Percentiles rank a stretch among this genome's conserved stretches.
These are phyloP conservation scores for Tripterygium wilfordii DNA, from an alignment of 177 flowering plant genomes.

Conservation along the genomic window DNA sequence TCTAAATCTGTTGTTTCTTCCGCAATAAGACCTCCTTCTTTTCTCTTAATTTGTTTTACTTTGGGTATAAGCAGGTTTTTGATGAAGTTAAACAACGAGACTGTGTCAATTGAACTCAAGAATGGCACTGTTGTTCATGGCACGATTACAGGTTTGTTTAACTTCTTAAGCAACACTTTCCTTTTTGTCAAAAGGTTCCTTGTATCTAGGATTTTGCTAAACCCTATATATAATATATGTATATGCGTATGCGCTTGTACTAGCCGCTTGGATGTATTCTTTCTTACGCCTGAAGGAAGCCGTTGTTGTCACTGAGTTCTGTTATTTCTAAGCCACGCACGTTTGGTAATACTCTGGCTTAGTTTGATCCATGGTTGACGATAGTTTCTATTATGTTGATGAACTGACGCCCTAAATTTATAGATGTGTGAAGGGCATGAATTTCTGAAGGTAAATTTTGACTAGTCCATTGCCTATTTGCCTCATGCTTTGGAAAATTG, in stretches of 20 bases:
- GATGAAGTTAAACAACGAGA: conserved; percentile 90
- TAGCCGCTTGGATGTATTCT: not conserved
- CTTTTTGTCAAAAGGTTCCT: not conserved
- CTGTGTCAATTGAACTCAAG: conserved; percentile 81
- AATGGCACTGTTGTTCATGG: conserved; percentile 87
- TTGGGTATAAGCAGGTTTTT: conserved; percentile 39
- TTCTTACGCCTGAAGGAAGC: too few relatives aligned
- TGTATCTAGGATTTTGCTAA: conserved; percentile 1
- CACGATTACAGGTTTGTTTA: conserved; percentile 52
- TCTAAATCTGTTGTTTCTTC: not conserved
- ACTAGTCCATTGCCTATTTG: too few relatives aligned
- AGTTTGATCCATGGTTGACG: too few relatives aligned
- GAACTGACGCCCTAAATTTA: too few relatives aligned
- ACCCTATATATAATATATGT: not conserved
- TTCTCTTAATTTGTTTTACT: not conserved
- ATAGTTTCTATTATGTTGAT: too few relatives aligned
- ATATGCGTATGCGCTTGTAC: not conserved
- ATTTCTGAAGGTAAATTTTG: too few relatives aligned
- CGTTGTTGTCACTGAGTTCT: too few relatives aligned
- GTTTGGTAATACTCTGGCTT: too few relatives aligned
- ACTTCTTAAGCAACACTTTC: not conserved
- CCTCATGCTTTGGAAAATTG: too few relatives aligned
- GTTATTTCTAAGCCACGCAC: too few relatives aligned
- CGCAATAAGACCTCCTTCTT: not conserved
- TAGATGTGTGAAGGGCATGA: too few relatives aligned